Evolutionary conservation across 495 filamentous ascomycete genomes (phyloP), one percentile per base, ranked within the genome.

Genomic region (Delitschia confertaspora): DNA sequence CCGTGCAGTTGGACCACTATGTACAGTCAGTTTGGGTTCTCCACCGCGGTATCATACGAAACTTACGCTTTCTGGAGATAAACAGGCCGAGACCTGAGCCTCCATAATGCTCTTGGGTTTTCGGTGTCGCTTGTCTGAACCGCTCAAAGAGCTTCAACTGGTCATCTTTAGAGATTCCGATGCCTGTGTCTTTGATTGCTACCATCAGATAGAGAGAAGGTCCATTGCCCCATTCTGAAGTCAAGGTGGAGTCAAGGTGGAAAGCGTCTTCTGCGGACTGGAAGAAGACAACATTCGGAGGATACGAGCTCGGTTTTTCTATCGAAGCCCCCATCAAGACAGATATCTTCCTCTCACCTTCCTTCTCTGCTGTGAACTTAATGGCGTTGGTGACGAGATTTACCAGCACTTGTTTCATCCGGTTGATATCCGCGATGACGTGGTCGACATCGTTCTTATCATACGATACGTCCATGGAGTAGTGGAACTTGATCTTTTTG

Each of bases 321-420:
- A 30, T 16, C 6, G 49, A 53, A 23, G 57, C 62, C 6, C 53
- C 59, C 33, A 65, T 45, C 1, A 31, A 39, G 18, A 63, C 51
- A 0, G 47, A 48, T 16, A 62, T 53, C 16, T 53, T 29, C 37
- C 52, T 57, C 30, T 56, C 42, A 4, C 59, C 60, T 6, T 47
- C 8, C 27, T 45, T 54, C 35, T 27, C 55, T 9, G 57, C 47
- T 0, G 62, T 65, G 45, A 65, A 65, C 35, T 65, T 65, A 40
- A 65, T 62, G 0, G 62, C 58, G 35, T 63, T 65, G 14, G 56
- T 60, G 9, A 65, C 42, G 3, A 65, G 49, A 46, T 65, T 65
- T 18, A 64, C 51, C 13, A 65, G 42, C 0, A 65, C 56, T 42
- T 65, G 62, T 9, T 47, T 52, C 23, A 65, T 53, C 16, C 62